Evolutionary conservation across 2,329 filamentous ascomycete species (phyloP).

Genomic region (Diaporthe velutina): DNA sequence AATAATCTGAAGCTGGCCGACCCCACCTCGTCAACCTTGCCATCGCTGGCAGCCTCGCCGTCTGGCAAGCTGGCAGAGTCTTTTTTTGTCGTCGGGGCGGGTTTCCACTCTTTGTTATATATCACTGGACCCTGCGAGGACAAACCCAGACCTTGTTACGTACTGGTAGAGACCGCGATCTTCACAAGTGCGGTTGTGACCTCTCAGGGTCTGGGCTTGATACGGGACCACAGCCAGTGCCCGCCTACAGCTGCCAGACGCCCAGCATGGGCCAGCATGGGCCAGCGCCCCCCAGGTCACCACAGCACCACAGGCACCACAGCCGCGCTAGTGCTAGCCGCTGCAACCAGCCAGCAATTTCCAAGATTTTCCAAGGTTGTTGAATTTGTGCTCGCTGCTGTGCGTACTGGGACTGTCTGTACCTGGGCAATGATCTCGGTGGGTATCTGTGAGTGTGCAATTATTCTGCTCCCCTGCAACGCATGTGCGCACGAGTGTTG

Average conservation of each 20-base stretch:
- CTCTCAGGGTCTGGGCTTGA: conserved; percentile 1
- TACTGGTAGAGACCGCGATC: background rate
- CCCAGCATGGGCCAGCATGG: background rate
- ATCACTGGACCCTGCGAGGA: background rate
- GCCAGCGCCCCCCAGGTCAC: background rate
- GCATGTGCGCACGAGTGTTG: background rate
- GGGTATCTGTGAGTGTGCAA: background rate
- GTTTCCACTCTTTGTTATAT: background rate
- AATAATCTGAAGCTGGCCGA: background rate
- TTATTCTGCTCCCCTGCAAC: background rate
- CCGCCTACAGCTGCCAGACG: conserved; percentile 6
- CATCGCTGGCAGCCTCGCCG: background rate
- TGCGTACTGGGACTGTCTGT: background rate
- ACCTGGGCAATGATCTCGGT: background rate
- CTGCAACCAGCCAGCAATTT: conserved; percentile 30
- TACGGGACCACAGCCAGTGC: conserved; percentile 12
- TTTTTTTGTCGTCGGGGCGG: background rate
- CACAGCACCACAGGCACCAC: background rate
- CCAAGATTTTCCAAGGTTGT: conserved; percentile 15
- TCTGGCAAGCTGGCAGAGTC: background rate
- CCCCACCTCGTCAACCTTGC: background rate
- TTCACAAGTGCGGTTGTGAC: background rate
- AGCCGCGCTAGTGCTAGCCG: conserved; percentile 29
- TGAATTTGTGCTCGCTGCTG: background rate
- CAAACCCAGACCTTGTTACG: background rate